Evolutionary conservation across 495 filamentous ascomycete species (phyloP), one percentile per base, ranked within the genome.

Genomic region (Aspergillus saccharolyticus): DNA sequence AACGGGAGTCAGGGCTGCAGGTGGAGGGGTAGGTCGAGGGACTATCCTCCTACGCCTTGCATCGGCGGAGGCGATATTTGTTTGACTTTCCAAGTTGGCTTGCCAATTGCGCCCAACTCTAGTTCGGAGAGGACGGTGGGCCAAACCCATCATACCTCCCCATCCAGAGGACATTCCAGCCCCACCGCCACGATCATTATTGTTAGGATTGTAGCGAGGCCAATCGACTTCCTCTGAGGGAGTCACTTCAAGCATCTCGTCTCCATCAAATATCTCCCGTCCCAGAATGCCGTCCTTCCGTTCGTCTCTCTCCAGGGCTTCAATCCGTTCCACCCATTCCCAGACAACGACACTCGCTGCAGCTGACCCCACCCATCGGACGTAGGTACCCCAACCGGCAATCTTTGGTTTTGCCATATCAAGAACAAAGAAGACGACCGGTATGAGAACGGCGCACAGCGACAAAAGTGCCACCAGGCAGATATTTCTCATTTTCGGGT

Each of bases 311-410:
- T 98, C 94, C 49, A 98, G 73, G 0, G 91, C 91, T 69, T 98
- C 94, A 53, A 98, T 98, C n/a, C 95, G 82, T 69, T 98, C 94
- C 17, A 98, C 94, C 94, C 94, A 98, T 70, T 98, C 94, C 94
- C 94, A 98, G 1, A 98, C 94, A 16, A 97, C 88, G 18, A 97
- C 94, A 73, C 91, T 96, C 8, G 94, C 95, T 2, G 91, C 91
- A 0, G 92, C 91, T 1, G 95, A 94, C 28, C 94, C 95, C 44
- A 97, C 95, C 94, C 95, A 98, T 63, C 94, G 78, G 52, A 97
- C 90, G 65, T 97, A 98, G 59, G 95, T 94, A 63, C 94, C 95
- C 94, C 94, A 98, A 16, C 90, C 91, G 24, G 89, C 90, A 48
- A 96, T 85, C 47, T 88, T 83, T 10, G 90, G 87, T 62, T 92